These are phyloP conservation scores for Apophysomyces ossiformis DNA, from an alignment of 371 early-diverging fungal genomes.

Conservation along the genomic window DNA sequence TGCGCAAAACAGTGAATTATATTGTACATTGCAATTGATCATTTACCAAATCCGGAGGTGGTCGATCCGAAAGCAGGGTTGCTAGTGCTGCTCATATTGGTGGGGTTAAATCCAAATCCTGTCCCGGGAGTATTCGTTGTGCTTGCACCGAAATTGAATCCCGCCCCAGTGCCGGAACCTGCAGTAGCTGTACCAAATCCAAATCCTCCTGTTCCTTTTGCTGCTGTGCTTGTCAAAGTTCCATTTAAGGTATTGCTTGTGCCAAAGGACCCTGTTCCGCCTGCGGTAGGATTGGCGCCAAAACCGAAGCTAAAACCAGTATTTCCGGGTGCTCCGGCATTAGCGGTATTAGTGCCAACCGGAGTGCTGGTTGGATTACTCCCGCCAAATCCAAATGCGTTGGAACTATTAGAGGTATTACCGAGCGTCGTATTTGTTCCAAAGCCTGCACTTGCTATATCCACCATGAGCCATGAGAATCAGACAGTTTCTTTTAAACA, in stretches of 20 bases:
- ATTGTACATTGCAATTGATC: not conserved
- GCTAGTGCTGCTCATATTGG: conserved; percentile 2
- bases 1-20: conserved; percentile 24
- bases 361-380: not conserved
- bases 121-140: conserved; percentile 4
- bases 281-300: conserved; percentile 11
- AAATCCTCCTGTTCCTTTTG: conserved; percentile 1
- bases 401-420: not conserved
- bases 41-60: conserved; percentile 8
- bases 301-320: conserved; percentile 13
- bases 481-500: not conserved
- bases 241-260: not conserved
- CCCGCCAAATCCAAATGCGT: conserved; percentile 17
- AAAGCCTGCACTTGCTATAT: conserved; percentile 12
- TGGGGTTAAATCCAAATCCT: conserved; percentile 24
- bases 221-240: not conserved
- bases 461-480: not conserved
- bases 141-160: conserved; percentile 8
- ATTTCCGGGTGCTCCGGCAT: conserved; percentile 4
- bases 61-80: conserved; percentile 3
- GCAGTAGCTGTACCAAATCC: conserved; percentile 3
- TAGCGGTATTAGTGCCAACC: not conserved
- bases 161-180: not conserved
- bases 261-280: conserved; percentile 3
- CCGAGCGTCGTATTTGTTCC: conserved; percentile 15